These are phyloP conservation scores for Candida orba DNA, from an alignment of 805 yeast species.

Conservation along the genomic window DNA sequence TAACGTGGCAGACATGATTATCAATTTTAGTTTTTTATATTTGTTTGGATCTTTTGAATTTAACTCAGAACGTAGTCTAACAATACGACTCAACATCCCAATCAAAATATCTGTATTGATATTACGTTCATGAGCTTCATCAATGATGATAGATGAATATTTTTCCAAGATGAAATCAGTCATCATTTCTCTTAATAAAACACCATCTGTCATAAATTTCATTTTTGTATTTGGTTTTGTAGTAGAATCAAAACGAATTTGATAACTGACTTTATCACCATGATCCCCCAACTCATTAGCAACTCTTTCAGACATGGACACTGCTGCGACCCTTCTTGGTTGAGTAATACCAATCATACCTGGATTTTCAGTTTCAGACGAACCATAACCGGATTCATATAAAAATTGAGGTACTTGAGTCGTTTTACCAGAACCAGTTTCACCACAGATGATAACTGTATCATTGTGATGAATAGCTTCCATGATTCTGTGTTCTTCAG, in stretches of 20 bases:
- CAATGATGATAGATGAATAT: conserved; percentile 83
- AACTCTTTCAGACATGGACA: conserved; percentile 83
- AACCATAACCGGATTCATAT: conserved; percentile 88
- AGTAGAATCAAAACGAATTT: conserved; percentile 73
- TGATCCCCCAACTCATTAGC: conserved; percentile 69
- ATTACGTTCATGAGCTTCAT: conserved; percentile 97
- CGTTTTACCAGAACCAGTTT: conserved; percentile 97
- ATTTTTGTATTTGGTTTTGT: conserved; percentile 58
- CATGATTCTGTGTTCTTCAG: conserved; percentile 89
- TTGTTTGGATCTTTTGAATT: conserved; percentile 38
- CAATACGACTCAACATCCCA: conserved; percentile 88
- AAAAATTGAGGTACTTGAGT: conserved; percentile 97
- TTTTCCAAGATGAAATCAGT: conserved; percentile 71
- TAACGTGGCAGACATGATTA: conserved; percentile 96
- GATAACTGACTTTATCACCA: conserved; percentile 66
- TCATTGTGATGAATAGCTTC: conserved; percentile 93
- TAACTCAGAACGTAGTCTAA: conserved; percentile 58
- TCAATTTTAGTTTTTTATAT: conserved; percentile 62
- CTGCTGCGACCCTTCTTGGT: conserved; percentile 92
- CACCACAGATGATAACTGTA: conserved; percentile 89
- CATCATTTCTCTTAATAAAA: conserved; percentile 87
- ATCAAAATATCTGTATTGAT: conserved; percentile 92
- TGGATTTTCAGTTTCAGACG: conserved; percentile 50
- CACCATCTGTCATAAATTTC: conserved; percentile 95
- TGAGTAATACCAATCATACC: conserved; percentile 97